A percentile compares a stretch with the other conserved stretches of the same genome.
phyloP scores from a whole-genome alignment of 345 rosid genomes.

The Pistacia integerrima region DNA sequence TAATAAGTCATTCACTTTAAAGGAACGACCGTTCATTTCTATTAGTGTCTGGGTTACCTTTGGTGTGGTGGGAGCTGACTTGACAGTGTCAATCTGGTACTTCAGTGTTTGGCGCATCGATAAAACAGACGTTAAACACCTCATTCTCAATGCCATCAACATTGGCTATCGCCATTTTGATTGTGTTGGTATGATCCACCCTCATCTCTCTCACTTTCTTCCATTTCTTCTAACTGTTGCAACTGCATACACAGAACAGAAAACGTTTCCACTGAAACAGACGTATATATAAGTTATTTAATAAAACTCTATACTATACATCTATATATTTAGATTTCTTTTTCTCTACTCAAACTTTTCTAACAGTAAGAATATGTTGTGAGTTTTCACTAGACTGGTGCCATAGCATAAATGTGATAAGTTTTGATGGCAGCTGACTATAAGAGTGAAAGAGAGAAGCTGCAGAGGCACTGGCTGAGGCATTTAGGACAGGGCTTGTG shows the following conservation, averaged over 20 bases:
- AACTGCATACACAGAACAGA: no score
- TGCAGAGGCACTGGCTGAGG: constrained; percentile 74
- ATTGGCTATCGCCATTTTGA: constrained; percentile 60
- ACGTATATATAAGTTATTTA: no score
- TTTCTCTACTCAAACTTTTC: no score
- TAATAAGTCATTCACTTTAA: no score
- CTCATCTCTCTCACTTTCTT: not conserved
- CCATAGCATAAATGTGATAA: not conserved
- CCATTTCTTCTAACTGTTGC: not conserved
- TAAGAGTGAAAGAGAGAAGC: constrained; percentile 65
- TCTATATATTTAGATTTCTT: no score
- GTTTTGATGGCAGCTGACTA: constrained; percentile 58
- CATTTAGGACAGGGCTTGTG: constrained; percentile 60
- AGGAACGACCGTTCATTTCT: no score
- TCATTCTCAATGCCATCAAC: constrained; percentile 42
- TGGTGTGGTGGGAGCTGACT: no score
- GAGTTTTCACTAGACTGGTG: no score
- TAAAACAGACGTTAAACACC: constrained; percentile 34
- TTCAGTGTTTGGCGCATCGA: constrained; percentile 55
- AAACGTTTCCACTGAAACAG: no score
- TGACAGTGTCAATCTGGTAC: constrained; percentile 12
- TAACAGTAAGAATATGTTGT: no score
- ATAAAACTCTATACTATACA: no score
- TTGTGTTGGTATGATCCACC: constrained; percentile 39
- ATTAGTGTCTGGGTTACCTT: no score